Evolutionary conservation across 257 asterid species (phyloP).

Genomic region (Jasminum sambac): DNA sequence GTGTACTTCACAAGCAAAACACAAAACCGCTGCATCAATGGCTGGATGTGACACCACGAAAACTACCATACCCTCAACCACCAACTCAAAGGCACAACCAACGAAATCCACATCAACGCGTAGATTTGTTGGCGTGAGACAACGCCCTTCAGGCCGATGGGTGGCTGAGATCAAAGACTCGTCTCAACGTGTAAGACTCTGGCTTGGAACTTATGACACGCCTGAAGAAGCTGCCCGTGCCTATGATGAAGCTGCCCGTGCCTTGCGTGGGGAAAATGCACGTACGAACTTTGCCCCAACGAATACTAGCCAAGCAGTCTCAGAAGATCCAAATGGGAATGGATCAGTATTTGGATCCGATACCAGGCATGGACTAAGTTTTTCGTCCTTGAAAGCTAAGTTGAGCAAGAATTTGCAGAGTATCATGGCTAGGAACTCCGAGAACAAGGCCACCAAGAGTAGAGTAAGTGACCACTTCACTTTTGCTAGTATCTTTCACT

Average conservation of each 20-base stretch:
- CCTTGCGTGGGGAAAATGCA: conserved; percentile 84
- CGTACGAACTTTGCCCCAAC: conserved; percentile 62
- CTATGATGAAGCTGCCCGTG: conserved; percentile 84
- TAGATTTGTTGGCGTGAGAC: conserved; percentile 76
- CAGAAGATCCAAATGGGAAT: conserved; percentile 12
- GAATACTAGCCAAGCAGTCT: conserved; percentile 16
- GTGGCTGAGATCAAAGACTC: conserved; percentile 95
- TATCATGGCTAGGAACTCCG: conserved; percentile 71
- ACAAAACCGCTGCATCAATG: conserved; percentile 37
- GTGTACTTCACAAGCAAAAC: conserved; percentile 19
- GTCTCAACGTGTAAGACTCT: conserved; percentile 66
- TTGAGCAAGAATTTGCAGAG: conserved; percentile 75
- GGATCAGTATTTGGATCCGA: conserved; percentile 28
- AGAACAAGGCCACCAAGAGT: conserved; percentile 56
- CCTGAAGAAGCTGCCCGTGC: conserved; percentile 94
- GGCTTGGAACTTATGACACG: conserved; percentile 90
- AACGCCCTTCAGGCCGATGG: conserved; percentile 89
- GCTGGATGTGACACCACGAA: conserved; percentile 43
- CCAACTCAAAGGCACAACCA: conserved; percentile 25
- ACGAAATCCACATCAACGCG: conserved; percentile 41
- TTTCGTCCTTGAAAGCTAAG: conserved; percentile 72
- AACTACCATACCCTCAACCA: conserved; percentile 29
- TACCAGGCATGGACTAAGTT: conserved; percentile 54
- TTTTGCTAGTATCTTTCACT: conserved; percentile 79
- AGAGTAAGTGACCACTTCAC: conserved; percentile 88